Conservation (phyloP, 2,329 filamentous ascomycete species). For the Ophiostoma angusticollis region DNA sequence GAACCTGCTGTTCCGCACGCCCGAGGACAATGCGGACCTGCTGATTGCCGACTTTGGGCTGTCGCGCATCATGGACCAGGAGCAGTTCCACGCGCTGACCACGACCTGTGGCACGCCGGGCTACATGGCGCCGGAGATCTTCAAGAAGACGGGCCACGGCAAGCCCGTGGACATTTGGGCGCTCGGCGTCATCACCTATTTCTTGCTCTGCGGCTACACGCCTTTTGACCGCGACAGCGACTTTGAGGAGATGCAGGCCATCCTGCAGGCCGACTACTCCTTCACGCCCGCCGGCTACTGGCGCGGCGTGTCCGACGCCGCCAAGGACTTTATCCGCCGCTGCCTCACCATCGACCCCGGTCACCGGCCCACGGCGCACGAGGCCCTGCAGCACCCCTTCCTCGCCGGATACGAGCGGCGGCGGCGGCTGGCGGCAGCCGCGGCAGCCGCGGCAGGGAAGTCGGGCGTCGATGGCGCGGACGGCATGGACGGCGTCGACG, state of each 20-base stretch:
- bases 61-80: slow-evolving; percentile 95
- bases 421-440: background rate
- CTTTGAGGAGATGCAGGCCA: slow-evolving; percentile 98
- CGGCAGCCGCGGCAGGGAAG: no score
- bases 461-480: no score
- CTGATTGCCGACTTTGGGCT: slow-evolving; percentile 95
- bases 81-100: slow-evolving; percentile 93
- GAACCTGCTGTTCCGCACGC: slow-evolving; percentile 90
- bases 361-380: slow-evolving; percentile 82
- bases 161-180: slow-evolving; percentile 99
- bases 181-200: slow-evolving; percentile 96
- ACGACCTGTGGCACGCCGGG: slow-evolving; percentile 96
- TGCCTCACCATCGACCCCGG: slow-evolving; percentile 85
- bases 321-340: slow-evolving; percentile 82
- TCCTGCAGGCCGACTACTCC: slow-evolving; percentile 88
- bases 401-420: slow-evolving; percentile 38
- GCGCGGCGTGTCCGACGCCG: slow-evolving; percentile 75
- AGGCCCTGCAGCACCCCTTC: slow-evolving; percentile 54
- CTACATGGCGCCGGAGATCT: slow-evolving; percentile 99
- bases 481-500: slow-evolving; percentile 10
- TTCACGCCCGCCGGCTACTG: slow-evolving; percentile 94
- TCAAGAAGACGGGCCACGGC: slow-evolving; percentile 95
- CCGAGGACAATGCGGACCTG: slow-evolving; percentile 93
- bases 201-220: slow-evolving; percentile 93
- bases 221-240: slow-evolving; percentile 96